Base-by-base conservation (phyloP, 2,329 filamentous ascomycete species). In the Alternaria triticina region DNA sequence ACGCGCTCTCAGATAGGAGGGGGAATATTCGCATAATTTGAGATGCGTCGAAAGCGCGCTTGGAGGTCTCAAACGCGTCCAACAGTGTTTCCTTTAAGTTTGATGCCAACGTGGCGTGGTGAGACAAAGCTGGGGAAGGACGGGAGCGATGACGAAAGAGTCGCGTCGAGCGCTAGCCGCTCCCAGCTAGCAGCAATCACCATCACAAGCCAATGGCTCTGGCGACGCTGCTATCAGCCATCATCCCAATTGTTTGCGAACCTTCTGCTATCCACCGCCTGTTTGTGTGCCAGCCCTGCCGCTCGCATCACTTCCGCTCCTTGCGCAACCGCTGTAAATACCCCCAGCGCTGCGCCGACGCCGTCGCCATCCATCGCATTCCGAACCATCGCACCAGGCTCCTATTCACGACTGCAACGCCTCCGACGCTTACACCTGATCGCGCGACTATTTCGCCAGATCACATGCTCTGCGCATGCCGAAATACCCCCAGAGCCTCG, bases 401-500 rank as follows among this genome's bases (percentile, higher is more conserved):
- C 54, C 74, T 59, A 65, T 69, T 63, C 56, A 65, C 70, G 62
- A 72, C 57, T 27, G 45, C 50, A 62, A 47, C 61, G 63, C 43
- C 63, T 30, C 22, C 27, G 51, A 33, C 63, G 30, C 27, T 58
- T 45, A 45, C 64, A 60, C 69, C 69, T 65, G 66, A 70, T 63
- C 64, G 67, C 63, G 71, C 70, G 67, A 59, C 59, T 30, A 52
- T 6, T 52, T 58, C 59, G 64, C 69, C 67, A 70, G 72, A 67
- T 65, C 74, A 59, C 66, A 78, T 77, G 76, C 67, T 66, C 73
- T 65, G 64, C 67, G 62, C 68, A 62, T 65, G 62, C 67, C 62
- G 62, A 68, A 57, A 46, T 50, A 44, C 45, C 54, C 54, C 51
- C 67, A 58, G 66, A 67, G 47, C 49, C 57, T 58, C 44, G 59